A percentile compares a stretch with the other conserved stretches of the same genome.
These are phyloP conservation scores for Parachaetomium inaequale DNA, from an alignment of 495 filamentous ascomycete species.

Conservation along the genomic window DNA sequence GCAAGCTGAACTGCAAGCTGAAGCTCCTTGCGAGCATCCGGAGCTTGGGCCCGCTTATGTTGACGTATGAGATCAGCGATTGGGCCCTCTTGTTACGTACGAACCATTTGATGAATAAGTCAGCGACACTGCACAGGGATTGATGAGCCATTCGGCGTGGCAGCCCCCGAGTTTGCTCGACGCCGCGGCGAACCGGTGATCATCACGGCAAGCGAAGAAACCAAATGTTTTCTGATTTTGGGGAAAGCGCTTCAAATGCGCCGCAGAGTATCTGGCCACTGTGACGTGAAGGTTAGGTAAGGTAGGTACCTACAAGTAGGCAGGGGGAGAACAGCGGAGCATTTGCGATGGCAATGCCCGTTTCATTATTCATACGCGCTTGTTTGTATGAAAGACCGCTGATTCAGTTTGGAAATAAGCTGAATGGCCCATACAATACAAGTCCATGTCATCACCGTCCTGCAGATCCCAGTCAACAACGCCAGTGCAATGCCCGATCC, in stretches of 20 bases:
- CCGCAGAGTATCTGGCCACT: no score
- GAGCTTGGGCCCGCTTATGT: slow-evolving; percentile 8
- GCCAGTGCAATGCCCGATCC: slow-evolving; percentile 10
- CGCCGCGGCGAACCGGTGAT: not conserved
- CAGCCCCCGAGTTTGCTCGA: not conserved
- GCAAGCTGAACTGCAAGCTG: not conserved
- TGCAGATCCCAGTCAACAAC: not conserved
- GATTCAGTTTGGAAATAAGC: not conserved
- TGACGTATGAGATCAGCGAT: slow-evolving; percentile 3
- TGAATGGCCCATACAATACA: not conserved
- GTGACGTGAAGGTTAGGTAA: no score
- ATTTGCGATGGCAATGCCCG: no score
- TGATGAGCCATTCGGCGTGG: slow-evolving; percentile 6
- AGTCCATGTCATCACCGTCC: not conserved
- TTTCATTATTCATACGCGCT: no score
- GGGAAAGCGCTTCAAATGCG: no score
- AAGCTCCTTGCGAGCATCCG: not conserved
- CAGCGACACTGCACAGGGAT: not conserved
- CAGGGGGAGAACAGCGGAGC: no score
- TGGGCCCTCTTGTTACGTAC: not conserved
- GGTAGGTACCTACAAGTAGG: no score
- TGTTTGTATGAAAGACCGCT: not conserved
- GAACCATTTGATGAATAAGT: not conserved
- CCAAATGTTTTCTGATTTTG: no score
- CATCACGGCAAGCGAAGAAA: not conserved